Conservation (phyloP, 2,329 filamentous ascomycete species). For the Beauveria bassiana region DNA sequence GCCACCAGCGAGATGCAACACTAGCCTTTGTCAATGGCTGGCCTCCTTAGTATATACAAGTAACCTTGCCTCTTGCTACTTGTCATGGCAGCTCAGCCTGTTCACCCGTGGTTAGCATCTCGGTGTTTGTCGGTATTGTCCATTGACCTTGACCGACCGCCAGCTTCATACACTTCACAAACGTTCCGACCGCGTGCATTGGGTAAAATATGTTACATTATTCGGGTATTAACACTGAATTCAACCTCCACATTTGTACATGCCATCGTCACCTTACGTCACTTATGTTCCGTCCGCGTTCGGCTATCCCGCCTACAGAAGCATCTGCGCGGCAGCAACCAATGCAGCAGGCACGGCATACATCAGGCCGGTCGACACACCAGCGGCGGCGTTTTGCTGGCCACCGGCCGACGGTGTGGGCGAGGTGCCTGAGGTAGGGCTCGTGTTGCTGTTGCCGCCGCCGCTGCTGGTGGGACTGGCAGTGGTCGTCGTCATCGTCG, state of each 20-base stretch:
- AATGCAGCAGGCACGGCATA: constrained; percentile 4
- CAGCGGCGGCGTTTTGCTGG: constrained; percentile 1
- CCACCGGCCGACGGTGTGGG: neutral
- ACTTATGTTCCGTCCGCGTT: neutral
- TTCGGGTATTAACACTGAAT: too few relatives aligned
- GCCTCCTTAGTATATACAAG: too few relatives aligned
- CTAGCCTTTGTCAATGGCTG: neutral
- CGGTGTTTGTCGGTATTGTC: too few relatives aligned
- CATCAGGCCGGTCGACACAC: neutral
- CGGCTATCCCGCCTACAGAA: neutral
- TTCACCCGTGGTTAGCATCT: too few relatives aligned
- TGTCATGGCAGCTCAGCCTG: too few relatives aligned
- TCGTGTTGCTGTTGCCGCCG: neutral
- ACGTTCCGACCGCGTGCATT: too few relatives aligned
- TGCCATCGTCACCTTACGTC: neutral
- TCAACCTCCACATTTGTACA: neutral
- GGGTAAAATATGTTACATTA: too few relatives aligned
- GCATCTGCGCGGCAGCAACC: constrained; percentile 3
- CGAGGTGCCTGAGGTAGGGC: neutral
- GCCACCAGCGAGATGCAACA: neutral
- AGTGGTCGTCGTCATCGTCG: constrained; percentile 5
- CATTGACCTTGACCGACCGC: too few relatives aligned
- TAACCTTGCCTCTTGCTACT: too few relatives aligned
- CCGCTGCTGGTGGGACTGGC: constrained; percentile 9
- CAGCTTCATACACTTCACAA: too few relatives aligned